Evolutionary conservation across 2,329 filamentous ascomycete species (phyloP).

Genomic region (Paraphaeosphaeria minitans): DNA sequence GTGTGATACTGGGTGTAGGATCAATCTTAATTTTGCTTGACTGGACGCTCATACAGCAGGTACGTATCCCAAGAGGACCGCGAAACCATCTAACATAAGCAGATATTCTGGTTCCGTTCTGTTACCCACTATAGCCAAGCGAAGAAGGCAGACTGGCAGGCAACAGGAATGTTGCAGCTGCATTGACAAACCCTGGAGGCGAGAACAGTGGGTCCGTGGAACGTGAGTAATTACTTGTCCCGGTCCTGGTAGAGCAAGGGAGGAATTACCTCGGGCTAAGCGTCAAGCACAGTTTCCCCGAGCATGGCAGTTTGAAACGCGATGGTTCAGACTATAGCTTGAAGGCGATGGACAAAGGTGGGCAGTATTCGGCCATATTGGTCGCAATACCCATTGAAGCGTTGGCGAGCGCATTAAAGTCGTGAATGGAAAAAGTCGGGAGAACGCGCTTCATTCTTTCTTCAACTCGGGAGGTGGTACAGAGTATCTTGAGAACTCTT

Average conservation of each 20-base stretch:
- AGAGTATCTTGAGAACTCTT: slow-evolving; percentile 7
- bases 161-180: slow-evolving; percentile 22
- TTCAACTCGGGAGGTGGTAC: slow-evolving; percentile 8
- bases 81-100: slow-evolving; percentile 1
- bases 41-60: slow-evolving; percentile 21
- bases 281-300: not conserved
- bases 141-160: slow-evolving; percentile 25
- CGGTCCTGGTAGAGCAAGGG: slow-evolving; percentile 15
- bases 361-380: not conserved
- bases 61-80: not conserved
- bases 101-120: slow-evolving; percentile 23
- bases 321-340: not conserved
- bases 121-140: slow-evolving; percentile 10
- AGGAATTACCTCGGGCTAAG: slow-evolving; percentile 6
- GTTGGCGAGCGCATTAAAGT: not conserved
- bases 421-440: not conserved
- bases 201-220: slow-evolving; percentile 22
- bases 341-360: not conserved
- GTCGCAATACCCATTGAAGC: not conserved
- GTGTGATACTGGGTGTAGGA: slow-evolving; percentile 25
- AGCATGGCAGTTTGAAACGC: not conserved
- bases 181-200: slow-evolving; percentile 23
- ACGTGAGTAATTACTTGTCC: slow-evolving; percentile 19
- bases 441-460: not conserved
- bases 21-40: slow-evolving; percentile 25